These are phyloP conservation scores for Phytophthora europaea DNA, from an alignment of 352 stramenopile genomes.

Conservation along the genomic window DNA sequence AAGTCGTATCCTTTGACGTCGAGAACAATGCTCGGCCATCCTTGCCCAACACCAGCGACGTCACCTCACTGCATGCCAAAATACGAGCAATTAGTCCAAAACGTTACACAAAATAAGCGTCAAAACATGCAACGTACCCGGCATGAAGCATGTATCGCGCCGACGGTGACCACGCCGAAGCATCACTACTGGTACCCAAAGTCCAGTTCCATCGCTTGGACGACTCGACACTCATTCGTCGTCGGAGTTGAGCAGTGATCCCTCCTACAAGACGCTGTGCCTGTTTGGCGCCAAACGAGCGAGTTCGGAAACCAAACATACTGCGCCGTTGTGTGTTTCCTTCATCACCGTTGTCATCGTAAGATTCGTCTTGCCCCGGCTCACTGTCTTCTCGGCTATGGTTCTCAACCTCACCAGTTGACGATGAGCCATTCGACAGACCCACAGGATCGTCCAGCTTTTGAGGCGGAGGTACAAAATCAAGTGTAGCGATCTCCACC, in stretches of 20 bases:
- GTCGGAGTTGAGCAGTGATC: constrained; percentile 79
- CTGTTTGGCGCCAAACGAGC: constrained; percentile 70
- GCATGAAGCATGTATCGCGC: constrained; percentile 76
- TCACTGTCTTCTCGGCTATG: constrained; percentile 30
- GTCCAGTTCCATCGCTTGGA: constrained; percentile 79
- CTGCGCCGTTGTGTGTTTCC: constrained; percentile 46
- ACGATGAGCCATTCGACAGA: constrained; percentile 30
- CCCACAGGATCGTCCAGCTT: constrained; percentile 31
- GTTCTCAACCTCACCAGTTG: constrained; percentile 26
- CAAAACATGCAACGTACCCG: constrained; percentile 47
- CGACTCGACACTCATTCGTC: constrained; percentile 77
- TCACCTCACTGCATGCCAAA: constrained; percentile 61
- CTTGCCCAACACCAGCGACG: constrained; percentile 68
- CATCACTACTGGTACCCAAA: constrained; percentile 59
- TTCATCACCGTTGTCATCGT: constrained; percentile 45
- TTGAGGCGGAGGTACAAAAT: constrained; percentile 54
- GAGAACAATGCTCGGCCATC: constrained; percentile 77
- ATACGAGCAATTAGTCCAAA: constrained; percentile 1
- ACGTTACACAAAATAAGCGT: neutral
- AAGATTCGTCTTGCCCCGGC: constrained; percentile 15
- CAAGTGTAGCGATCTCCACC: constrained; percentile 60
- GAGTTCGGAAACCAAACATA: constrained; percentile 81
- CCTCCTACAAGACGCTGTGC: constrained; percentile 80
- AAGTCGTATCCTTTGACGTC: constrained; percentile 79
- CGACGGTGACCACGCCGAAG: constrained; percentile 70